Percentiles rank a stretch among this genome's conserved stretches.
These are phyloP conservation scores for Pachysolen tannophilus DNA, from an alignment of 805 yeast species.

Conservation along the genomic window DNA sequence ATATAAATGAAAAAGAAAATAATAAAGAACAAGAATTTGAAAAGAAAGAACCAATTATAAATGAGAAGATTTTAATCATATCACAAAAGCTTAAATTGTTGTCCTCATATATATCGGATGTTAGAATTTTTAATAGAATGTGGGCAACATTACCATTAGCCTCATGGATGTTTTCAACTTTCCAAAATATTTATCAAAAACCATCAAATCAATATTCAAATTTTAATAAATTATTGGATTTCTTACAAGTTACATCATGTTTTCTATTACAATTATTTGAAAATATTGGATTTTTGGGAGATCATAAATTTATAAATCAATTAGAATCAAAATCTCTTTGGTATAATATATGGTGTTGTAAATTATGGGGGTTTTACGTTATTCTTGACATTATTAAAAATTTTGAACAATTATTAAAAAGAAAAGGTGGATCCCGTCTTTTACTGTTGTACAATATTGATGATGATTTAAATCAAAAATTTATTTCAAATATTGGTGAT, in stretches of 20 bases:
- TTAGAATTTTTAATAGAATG: conserved; percentile 27
- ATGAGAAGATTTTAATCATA: neutral
- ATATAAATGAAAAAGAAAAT: conserved; percentile 5
- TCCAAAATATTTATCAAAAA: conserved; percentile 5
- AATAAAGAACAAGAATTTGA: neutral
- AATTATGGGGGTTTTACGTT: conserved; percentile 27
- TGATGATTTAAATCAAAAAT: conserved; percentile 10
- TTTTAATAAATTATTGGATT: conserved; percentile 17
- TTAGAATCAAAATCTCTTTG: conserved; percentile 14
- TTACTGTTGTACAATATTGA: conserved; percentile 5
- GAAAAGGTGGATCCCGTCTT: too few relatives aligned
- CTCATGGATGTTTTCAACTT: conserved; percentile 15
- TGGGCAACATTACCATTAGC: conserved; percentile 24
- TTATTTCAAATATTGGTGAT: conserved; percentile 24
- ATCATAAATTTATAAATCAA: conserved; percentile 22
- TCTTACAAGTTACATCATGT: conserved; percentile 17
- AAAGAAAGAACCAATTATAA: neutral
- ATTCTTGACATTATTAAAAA: conserved; percentile 22
- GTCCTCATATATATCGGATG: conserved; percentile 24
- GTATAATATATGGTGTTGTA: conserved; percentile 23
- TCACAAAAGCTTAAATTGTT: conserved; percentile 16
- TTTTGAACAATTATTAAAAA: neutral
- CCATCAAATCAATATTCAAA: conserved; percentile 7
- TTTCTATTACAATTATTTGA: conserved; percentile 26
- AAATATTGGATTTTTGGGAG: conserved; percentile 24